phyloP scores from a whole-genome alignment of 108 stramenopile genomes.

The Fistulifera solaris region DNA sequence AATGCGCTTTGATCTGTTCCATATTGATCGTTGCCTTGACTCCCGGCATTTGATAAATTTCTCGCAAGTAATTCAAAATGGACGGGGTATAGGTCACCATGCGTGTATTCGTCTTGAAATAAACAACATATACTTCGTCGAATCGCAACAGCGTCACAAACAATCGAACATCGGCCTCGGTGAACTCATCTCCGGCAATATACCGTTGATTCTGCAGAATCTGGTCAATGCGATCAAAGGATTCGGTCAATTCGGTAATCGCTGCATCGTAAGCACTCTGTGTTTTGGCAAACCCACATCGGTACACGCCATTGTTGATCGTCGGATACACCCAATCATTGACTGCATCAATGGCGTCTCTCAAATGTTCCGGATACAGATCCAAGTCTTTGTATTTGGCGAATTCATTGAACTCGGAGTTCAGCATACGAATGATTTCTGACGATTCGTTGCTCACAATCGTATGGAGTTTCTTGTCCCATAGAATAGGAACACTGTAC shows the following conservation, averaged over 20 bases:
- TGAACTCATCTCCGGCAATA: slow-evolving; percentile 73
- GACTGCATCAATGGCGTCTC: slow-evolving; percentile 53
- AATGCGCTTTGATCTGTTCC: slow-evolving; percentile 94
- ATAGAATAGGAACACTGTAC: slow-evolving; percentile 87
- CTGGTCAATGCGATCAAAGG: slow-evolving; percentile 79
- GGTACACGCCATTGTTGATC: slow-evolving; percentile 94
- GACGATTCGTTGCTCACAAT: slow-evolving; percentile 92
- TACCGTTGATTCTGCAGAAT: slow-evolving; percentile 71
- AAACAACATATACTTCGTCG: slow-evolving; percentile 88
- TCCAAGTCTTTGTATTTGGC: slow-evolving; percentile 60
- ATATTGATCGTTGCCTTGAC: slow-evolving; percentile 83
- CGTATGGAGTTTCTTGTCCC: slow-evolving; percentile 79
- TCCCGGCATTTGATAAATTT: slow-evolving; percentile 89
- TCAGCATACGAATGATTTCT: slow-evolving; percentile 91
- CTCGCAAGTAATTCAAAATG: slow-evolving; percentile 87
- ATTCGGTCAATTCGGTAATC: slow-evolving; percentile 76
- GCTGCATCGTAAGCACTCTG: slow-evolving; percentile 91
- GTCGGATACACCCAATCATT: slow-evolving; percentile 78
- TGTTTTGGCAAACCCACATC: slow-evolving; percentile 91
- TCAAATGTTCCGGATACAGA: slow-evolving; percentile 59
- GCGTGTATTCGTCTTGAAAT: slow-evolving; percentile 91
- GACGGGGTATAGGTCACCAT: slow-evolving; percentile 72
- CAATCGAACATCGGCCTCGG: slow-evolving; percentile 92
- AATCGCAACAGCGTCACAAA: slow-evolving; percentile 91
- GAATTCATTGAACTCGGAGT: slow-evolving; percentile 68